A percentile compares a stretch with the other conserved stretches of the same genome.
phyloP scores from a whole-genome alignment of 495 filamentous ascomycete species.

The Lasiosphaeria hispida region DNA sequence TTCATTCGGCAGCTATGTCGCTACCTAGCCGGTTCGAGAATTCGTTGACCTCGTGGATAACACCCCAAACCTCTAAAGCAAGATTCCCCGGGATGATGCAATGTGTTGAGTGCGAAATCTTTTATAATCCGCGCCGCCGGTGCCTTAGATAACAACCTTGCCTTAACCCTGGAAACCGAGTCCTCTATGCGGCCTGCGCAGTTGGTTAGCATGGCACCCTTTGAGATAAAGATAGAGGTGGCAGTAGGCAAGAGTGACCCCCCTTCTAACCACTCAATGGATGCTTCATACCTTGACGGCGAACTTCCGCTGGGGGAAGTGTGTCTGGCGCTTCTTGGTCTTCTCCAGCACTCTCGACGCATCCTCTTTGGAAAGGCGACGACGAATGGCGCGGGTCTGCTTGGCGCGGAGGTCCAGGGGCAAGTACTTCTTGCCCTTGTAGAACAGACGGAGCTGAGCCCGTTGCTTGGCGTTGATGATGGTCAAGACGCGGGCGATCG shows the following conservation, averaged over 20 bases:
- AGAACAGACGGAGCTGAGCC: conserved; percentile 95
- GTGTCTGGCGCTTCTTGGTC: conserved; percentile 87
- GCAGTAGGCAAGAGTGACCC: neutral
- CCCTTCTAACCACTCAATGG: neutral
- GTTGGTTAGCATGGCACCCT: conserved; percentile 22
- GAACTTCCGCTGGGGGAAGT: conserved; percentile 98
- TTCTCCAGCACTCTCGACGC: conserved; percentile 74
- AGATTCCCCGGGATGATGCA: conserved; percentile 38
- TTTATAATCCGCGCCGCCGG: conserved; percentile 35
- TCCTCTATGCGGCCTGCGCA: conserved; percentile 28
- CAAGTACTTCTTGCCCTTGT: conserved; percentile 98
- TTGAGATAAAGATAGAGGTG: neutral
- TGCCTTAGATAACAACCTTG: conserved; percentile 33
- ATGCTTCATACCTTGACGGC: conserved; percentile 80
- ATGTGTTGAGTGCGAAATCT: conserved; percentile 36
- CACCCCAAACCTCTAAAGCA: conserved; percentile 38
- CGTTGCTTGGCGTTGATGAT: conserved; percentile 99
- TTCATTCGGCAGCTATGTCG: conserved; percentile 36
- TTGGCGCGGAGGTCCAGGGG: conserved; percentile 96
- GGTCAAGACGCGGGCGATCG: conserved; percentile 95
- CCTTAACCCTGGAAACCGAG: conserved; percentile 25
- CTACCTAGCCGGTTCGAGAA: conserved; percentile 36
- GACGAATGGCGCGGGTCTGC: conserved; percentile 92
- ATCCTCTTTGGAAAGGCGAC: conserved; percentile 88
- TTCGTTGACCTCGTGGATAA: conserved; percentile 36